A percentile compares a stretch with the other conserved stretches of the same genome.
These are phyloP conservation scores for Cercospora brassicicola DNA, from an alignment of 2,329 filamentous ascomycete species.

Conservation along the genomic window DNA sequence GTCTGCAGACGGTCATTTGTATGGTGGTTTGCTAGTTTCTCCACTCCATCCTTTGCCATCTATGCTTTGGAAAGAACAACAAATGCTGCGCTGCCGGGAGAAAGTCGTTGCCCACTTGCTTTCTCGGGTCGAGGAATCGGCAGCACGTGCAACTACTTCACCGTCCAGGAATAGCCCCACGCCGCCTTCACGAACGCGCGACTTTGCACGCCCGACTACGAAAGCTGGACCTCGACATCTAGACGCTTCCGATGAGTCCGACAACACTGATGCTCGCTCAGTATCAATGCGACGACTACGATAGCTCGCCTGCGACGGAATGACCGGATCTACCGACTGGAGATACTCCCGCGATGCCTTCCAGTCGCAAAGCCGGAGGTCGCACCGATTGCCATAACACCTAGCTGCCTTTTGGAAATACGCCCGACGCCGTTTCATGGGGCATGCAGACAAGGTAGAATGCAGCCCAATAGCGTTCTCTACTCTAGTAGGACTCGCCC, in stretches of 20 bases:
- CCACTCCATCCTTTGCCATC: background rate
- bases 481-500: background rate
- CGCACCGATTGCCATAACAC: background rate
- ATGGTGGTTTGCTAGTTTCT: background rate
- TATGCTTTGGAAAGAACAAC: background rate
- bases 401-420: background rate
- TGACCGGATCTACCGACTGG: background rate
- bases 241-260: background rate
- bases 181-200: background rate
- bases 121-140: background rate
- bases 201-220: background rate
- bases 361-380: background rate
- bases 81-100: background rate
- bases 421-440: background rate
- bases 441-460: background rate
- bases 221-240: background rate
- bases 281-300: background rate
- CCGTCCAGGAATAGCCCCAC: background rate
- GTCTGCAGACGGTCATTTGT: background rate
- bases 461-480: background rate
- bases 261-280: background rate
- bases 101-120: background rate
- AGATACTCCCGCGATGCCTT: background rate
- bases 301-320: background rate
- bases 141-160: background rate